Base-by-base conservation (phyloP, 495 filamentous ascomycete genomes). In the Lepidopterella palustris region DNA sequence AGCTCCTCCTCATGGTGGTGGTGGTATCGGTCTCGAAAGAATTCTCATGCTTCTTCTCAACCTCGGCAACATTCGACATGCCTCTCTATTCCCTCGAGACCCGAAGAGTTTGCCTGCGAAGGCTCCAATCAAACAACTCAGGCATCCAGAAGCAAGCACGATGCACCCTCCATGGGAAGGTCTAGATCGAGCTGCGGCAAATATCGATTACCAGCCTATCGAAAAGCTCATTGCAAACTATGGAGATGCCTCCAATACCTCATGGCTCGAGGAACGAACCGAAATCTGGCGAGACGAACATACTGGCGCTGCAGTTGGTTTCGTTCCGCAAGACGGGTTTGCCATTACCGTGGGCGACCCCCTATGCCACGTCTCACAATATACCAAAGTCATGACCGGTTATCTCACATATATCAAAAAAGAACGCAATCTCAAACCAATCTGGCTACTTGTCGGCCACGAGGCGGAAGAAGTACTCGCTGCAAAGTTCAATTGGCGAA, bases 151-250 rank as follows among this genome's bases (percentile, higher is more conserved):
- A 62, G 86, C 88, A 3, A 88, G 87, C 48, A 90, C 88, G 4
- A 75, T 88, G 57, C 71, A 88, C 68, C 77, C 83, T 0, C 75
- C 79, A 8, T 87, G 85, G 84, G 68, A 73, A 51, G 72, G 74
- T 25, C 65, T 66, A 2, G 78, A 81, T 47, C 72, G 72, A 3
- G 79, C 68, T 55, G 67, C 60, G 32, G 77, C 73, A 29, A 65
- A 72, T 40, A 76, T 78, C 1, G 78, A 84, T 53, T 75, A 88
- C 26, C 89, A 89, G 49, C 78, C 87, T 4, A 69, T 95, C 23
- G 87, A 89, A 66, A 84, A 92, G 60, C 81, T 93, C 48, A 85
- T 93, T 67, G 87, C 86, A 60, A 95, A 93, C 72, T 95, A 95
- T 61, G 90, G 89, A 50, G 89, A 93, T 69, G 88, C 89, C 15